Evolutionary conservation across 345 rosid genomes (phyloP), one percentile per base, ranked within the genome.

Genomic region (Firmiana major): DNA sequence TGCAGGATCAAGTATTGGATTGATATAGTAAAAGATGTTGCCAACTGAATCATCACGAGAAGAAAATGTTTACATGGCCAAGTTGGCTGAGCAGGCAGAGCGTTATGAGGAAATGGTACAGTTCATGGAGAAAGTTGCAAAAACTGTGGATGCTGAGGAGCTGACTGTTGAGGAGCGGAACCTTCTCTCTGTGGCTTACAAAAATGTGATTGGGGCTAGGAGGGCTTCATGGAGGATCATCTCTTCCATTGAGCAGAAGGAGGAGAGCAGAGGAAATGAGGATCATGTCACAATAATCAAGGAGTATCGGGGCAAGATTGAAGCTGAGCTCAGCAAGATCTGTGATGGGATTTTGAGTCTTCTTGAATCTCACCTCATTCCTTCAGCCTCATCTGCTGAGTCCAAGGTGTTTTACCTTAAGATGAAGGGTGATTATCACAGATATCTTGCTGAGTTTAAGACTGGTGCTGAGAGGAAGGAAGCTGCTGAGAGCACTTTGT

Each of bases 191-290:
- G 97, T 94, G 42, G 99, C 99, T 51, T 95, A 93, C 90, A 95
- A 95, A 88, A 95, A 92, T 81, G 98, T 93, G 45, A 93, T 93
- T 76, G 99, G 99, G 21, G 97, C 97, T 11, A 90, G 99, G 87
- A 90, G 99, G 83, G 98, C 98, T 82, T 93, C 98, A 2, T 95
- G 99, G 99, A 93, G 98, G 87, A 95, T 95, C 63, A 92, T 95
- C 73, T 95, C 99, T 79, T 95, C 98, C 80, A 95, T 95, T 75
- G 99, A 95, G 87, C 98, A 93, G 81, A 94, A 94, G 84, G 98
- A 94, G 83, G 98, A 94, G 72, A 90, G 94, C 86, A 86, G 95
- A 81, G 97, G 98, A 9, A 94, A 94, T 75, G 89, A 78, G 62
- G 97, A 93, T 76, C 97, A 93, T 59, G 97, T 94, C 22, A 22